Evolutionary conservation across 768 basidiomycete genomes (phyloP).

Genomic region (Russula olivacea): DNA sequence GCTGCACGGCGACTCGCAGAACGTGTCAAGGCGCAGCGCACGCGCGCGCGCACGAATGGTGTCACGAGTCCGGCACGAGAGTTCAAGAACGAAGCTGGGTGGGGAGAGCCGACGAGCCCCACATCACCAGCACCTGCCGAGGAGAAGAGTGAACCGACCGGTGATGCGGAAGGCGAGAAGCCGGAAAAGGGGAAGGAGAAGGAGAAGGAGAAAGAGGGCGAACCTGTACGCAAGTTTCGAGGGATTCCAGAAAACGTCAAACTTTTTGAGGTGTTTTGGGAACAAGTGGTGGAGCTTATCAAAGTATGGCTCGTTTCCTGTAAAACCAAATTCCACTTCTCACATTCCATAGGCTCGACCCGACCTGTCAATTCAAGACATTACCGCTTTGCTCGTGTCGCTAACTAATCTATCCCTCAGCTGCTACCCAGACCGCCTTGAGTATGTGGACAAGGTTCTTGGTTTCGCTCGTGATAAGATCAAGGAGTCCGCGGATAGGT

Average conservation of each 20-base stretch:
- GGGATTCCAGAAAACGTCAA: constrained; percentile 94
- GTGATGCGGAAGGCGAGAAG: constrained; percentile 29
- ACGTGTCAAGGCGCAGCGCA: constrained; percentile 71
- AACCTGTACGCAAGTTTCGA: constrained; percentile 70
- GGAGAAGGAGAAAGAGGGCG: constrained; percentile 45
- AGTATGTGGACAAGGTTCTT: constrained; percentile 95
- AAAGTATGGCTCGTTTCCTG: constrained; percentile 49
- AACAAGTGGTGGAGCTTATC: constrained; percentile 95
- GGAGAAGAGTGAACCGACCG: constrained; percentile 17
- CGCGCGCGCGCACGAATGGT: constrained; percentile 48
- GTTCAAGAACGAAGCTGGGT: constrained; percentile 21
- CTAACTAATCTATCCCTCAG: constrained; percentile 91
- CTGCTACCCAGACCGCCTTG: constrained; percentile 94
- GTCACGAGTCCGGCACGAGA: constrained; percentile 22
- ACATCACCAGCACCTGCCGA: constrained; percentile 15
- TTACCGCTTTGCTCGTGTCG: constrained; percentile 93
- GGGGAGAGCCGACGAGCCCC: constrained; percentile 31
- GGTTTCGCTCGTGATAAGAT: constrained; percentile 84
- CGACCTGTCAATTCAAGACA: constrained; percentile 94
- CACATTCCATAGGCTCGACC: constrained; percentile 69
- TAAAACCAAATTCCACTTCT: constrained; percentile 1
- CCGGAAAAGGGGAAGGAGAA: constrained; percentile 57
- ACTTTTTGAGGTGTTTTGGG: constrained; percentile 98
- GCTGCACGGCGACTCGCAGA: constrained; percentile 85
- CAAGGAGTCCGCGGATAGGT: constrained; percentile 80